Percentiles rank a stretch among this genome's conserved stretches.
Evolutionary conservation across 2,329 filamentous ascomycete species (phyloP).

Genomic region (Scytalidium lignicola): DNA sequence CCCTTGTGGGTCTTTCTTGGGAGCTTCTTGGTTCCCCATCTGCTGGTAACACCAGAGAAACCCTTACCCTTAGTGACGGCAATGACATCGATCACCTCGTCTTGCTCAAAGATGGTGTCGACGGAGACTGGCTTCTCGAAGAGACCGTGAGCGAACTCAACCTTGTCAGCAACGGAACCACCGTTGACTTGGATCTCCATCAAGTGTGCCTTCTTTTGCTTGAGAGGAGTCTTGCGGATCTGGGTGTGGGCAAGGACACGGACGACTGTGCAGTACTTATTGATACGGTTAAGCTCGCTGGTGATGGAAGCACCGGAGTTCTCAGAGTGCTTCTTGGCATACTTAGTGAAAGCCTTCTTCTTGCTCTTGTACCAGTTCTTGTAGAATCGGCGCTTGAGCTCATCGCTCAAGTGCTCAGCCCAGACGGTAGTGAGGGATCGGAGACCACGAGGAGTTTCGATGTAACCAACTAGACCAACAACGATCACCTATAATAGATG

Average conservation of each 20-base stretch:
- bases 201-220: slow-evolving; percentile 99
- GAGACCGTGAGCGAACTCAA: slow-evolving; percentile 87
- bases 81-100: slow-evolving; percentile 99
- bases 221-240: slow-evolving; percentile 97
- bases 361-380: slow-evolving; percentile 99
- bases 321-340: slow-evolving; percentile 99
- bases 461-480: slow-evolving; percentile 99
- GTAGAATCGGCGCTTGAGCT: slow-evolving; percentile 99
- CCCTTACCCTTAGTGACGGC: slow-evolving; percentile 99
- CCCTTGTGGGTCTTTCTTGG: slow-evolving; percentile 99
- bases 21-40: slow-evolving; percentile 99
- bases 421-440: slow-evolving; percentile 99
- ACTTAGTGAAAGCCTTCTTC: slow-evolving; percentile 99
- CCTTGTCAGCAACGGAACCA: slow-evolving; percentile 92
- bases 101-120: slow-evolving; percentile 94
- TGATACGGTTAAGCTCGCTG: slow-evolving; percentile 98
- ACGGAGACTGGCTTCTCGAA: slow-evolving; percentile 99
- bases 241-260: slow-evolving; percentile 99
- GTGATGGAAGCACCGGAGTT: slow-evolving; percentile 83
- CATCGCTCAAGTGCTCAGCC: slow-evolving; percentile 98
- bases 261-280: slow-evolving; percentile 99
- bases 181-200: slow-evolving; percentile 99
- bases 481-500: slow-evolving; percentile 86
- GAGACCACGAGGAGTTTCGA: slow-evolving; percentile 98
- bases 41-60: slow-evolving; percentile 92